Conservation (phyloP, 768 basidiomycete genomes). For the Trametes elegans region DNA sequence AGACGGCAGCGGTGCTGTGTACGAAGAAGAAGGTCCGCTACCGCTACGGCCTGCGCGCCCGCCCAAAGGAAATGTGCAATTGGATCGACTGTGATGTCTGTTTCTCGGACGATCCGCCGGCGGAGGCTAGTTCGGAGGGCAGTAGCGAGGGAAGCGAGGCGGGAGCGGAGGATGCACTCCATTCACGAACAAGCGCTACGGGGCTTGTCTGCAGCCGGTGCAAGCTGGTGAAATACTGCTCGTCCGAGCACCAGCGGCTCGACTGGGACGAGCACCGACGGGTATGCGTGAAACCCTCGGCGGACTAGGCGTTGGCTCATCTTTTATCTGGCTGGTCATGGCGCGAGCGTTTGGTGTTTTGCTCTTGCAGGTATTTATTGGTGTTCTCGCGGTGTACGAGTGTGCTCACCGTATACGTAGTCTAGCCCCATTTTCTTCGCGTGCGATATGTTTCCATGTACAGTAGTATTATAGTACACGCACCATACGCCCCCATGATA, state of each 20-base stretch:
- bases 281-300: slow-evolving; percentile 52
- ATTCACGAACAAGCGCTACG: slow-evolving; percentile 16
- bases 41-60: slow-evolving; percentile 38
- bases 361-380: not conserved
- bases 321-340: not conserved
- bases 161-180: slow-evolving; percentile 24
- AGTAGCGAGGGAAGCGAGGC: slow-evolving; percentile 43
- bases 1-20: slow-evolving; percentile 59
- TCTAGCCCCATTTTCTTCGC: not conserved
- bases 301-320: not conserved
- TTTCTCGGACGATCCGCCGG: slow-evolving; percentile 46
- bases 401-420: not conserved
- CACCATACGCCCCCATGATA: too few relatives aligned
- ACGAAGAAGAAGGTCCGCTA: slow-evolving; percentile 51
- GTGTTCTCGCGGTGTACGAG: not conserved
- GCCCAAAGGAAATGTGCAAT: slow-evolving; percentile 70
- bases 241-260: slow-evolving; percentile 67
- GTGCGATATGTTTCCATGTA: slow-evolving; percentile 1
- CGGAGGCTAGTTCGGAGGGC: slow-evolving; percentile 38
- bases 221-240: slow-evolving; percentile 77
- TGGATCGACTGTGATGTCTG: slow-evolving; percentile 74
- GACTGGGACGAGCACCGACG: slow-evolving; percentile 80
- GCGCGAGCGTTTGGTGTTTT: not conserved
- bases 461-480: not conserved
- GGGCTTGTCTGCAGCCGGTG: slow-evolving; percentile 77